Percentiles rank a stretch among this genome's conserved stretches.
Conservation (phyloP, 768 basidiomycete species). For the Pleurotus tuoliensis region DNA sequence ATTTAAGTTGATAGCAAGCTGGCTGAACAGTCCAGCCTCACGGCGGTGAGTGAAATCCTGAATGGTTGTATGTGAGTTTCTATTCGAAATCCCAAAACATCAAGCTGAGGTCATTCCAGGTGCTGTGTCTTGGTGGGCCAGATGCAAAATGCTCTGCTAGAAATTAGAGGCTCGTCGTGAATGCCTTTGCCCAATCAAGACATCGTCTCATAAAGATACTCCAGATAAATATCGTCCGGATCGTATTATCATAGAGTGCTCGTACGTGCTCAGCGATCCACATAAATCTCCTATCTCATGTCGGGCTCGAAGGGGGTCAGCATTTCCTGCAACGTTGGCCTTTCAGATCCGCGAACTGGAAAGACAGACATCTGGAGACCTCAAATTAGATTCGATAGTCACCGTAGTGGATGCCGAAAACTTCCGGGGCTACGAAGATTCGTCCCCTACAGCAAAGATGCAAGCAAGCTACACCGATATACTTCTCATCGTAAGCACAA, state of each 20-base stretch:
- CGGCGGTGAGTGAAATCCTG: conserved; percentile 89
- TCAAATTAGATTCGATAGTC: conserved; percentile 85
- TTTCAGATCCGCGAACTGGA: conserved; percentile 93
- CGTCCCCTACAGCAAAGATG: conserved; percentile 87
- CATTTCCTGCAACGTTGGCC: conserved; percentile 92
- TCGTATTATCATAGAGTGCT: conserved; percentile 93
- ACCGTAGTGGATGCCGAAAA: conserved; percentile 92
- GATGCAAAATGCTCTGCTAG: conserved; percentile 86
- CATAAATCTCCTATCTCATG: neutral
- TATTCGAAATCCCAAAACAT: neutral
- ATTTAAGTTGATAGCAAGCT: conserved; percentile 85
- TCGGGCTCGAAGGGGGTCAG: conserved; percentile 64
- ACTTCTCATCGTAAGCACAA: conserved; percentile 66
- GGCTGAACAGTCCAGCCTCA: conserved; percentile 75
- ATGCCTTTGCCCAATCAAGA: neutral
- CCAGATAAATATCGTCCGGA: conserved; percentile 82
- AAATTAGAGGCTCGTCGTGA: conserved; percentile 64
- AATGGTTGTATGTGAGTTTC: conserved; percentile 89
- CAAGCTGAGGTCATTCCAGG: conserved; percentile 33
- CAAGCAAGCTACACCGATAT: conserved; percentile 95
- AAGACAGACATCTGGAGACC: conserved; percentile 63
- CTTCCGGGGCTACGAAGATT: conserved; percentile 91
- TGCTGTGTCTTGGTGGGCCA: conserved; percentile 94
- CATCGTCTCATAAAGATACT: neutral
- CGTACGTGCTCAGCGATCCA: conserved; percentile 45